Percentiles rank a stretch among this genome's conserved stretches.
phyloP scores from a whole-genome alignment of 306 rosid species.

The Luffa aegyptiaca region DNA sequence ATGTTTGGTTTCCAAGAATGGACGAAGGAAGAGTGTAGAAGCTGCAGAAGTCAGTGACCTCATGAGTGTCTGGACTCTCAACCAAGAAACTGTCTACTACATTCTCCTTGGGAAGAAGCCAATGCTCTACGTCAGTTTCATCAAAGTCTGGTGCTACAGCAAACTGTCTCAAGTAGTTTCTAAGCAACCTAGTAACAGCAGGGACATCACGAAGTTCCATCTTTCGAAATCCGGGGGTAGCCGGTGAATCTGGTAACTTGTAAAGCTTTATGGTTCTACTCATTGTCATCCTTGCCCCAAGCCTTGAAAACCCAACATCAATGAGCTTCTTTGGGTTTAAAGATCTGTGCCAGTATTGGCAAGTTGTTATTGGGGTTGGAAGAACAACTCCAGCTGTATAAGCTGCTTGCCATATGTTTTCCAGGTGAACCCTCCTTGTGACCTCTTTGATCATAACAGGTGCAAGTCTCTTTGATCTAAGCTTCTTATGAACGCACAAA shows the following conservation, averaged over 20 bases:
- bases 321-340: slow-evolving; percentile 89
- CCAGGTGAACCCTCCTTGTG: slow-evolving; percentile 92
- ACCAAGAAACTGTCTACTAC: slow-evolving; percentile 85
- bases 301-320: slow-evolving; percentile 95
- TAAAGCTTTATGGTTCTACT: slow-evolving; percentile 88
- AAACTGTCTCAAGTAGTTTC: slow-evolving; percentile 59
- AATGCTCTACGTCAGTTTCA: slow-evolving; percentile 86
- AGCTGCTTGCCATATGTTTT: slow-evolving; percentile 92
- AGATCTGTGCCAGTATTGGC: slow-evolving; percentile 97
- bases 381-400: slow-evolving; percentile 94
- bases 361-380: slow-evolving; percentile 83
- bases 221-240: slow-evolving; percentile 79
- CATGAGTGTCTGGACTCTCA: slow-evolving; percentile 79
- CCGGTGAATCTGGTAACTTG: slow-evolving; percentile 73
- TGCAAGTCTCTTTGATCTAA: slow-evolving; percentile 91
- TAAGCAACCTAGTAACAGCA: slow-evolving; percentile 76
- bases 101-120: slow-evolving; percentile 78
- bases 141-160: slow-evolving; percentile 79
- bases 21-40: slow-evolving; percentile 94
- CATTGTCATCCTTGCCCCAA: slow-evolving; percentile 97
- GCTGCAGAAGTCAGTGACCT: slow-evolving; percentile 90
- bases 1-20: slow-evolving; percentile 60
- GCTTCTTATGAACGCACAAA: slow-evolving; percentile 90
- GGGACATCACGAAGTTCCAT: slow-evolving; percentile 87
- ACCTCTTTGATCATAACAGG: slow-evolving; percentile 99